phyloP scores from a whole-genome alignment of 305 asterid genomes.

The Plantago coronopus region DNA sequence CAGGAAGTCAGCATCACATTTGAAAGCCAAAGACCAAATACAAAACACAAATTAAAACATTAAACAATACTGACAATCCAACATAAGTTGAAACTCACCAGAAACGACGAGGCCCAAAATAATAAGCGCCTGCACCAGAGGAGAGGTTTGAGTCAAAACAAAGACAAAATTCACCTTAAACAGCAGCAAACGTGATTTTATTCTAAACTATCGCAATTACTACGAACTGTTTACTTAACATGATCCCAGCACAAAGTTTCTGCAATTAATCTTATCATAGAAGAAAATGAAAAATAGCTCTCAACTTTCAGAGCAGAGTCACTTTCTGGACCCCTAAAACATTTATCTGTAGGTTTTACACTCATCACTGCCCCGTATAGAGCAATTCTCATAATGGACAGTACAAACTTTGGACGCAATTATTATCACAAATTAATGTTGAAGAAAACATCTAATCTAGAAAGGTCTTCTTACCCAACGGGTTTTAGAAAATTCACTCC shows the following conservation, averaged over 20 bases:
- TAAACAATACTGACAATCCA: no score
- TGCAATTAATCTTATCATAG: no score
- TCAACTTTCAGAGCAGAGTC: background rate
- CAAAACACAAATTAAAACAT: background rate
- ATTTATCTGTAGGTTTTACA: no score
- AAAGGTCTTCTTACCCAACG: slow-evolving; percentile 64
- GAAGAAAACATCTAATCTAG: no score
- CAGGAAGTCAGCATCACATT: background rate
- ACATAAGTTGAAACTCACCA: slow-evolving; percentile 49
- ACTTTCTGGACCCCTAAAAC: no score
- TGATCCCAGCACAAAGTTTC: no score
- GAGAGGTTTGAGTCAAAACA: slow-evolving; percentile 19
- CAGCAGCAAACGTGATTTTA: background rate
- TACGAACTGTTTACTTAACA: background rate
- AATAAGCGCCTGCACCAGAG: slow-evolving; percentile 65
- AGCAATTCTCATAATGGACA: no score
- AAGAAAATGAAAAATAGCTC: background rate
- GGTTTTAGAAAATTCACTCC: slow-evolving; percentile 81
- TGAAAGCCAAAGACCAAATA: background rate
- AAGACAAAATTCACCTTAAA: background rate
- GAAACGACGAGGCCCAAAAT: slow-evolving; percentile 68
- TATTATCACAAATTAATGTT: no score
- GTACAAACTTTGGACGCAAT: no score
- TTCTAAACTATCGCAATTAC: background rate
- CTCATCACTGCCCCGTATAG: no score